Conservation (phyloP, 306 rosid genomes). For the Vigna reflexopilosa region DNA sequence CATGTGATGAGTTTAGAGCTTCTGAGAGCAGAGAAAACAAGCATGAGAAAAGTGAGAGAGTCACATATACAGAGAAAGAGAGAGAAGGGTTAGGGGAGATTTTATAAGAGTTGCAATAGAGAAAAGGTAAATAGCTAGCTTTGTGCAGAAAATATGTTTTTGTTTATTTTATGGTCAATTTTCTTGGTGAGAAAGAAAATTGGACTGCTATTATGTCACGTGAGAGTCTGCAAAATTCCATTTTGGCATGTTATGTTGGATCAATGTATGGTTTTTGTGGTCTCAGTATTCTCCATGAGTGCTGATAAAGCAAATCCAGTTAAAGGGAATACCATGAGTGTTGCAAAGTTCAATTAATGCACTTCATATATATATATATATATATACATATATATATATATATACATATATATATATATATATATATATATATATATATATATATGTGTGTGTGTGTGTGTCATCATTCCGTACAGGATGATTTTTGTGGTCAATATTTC, state of each 20-base stretch:
- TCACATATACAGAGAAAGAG: conserved; percentile 2
- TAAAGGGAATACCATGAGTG: neutral
- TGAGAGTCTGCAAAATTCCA: conserved; percentile 31
- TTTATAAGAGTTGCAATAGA: neutral
- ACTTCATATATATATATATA: too few species aligned
- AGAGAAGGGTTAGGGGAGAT: neutral
- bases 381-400: too few species aligned
- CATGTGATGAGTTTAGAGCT: neutral
- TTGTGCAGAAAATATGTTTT: neutral
- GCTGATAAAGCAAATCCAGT: neutral
- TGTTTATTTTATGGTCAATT: conserved; percentile 33
- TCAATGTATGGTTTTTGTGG: neutral
- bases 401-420: too few species aligned
- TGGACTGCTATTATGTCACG: conserved; percentile 32
- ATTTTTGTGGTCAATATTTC: too few species aligned
- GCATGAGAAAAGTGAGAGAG: neutral
- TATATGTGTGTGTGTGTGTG: too few species aligned
- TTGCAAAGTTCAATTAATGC: neutral
- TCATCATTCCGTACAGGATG: too few species aligned
- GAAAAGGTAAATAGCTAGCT: neutral
- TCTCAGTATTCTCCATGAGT: conserved; percentile 10
- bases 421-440: too few species aligned
- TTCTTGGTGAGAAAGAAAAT: neutral
- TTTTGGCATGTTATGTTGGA: conserved; percentile 37
- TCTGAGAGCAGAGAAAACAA: neutral